Evolutionary conservation across 2,329 filamentous ascomycete genomes (phyloP).

Genomic region (Alternaria ventricosa): DNA sequence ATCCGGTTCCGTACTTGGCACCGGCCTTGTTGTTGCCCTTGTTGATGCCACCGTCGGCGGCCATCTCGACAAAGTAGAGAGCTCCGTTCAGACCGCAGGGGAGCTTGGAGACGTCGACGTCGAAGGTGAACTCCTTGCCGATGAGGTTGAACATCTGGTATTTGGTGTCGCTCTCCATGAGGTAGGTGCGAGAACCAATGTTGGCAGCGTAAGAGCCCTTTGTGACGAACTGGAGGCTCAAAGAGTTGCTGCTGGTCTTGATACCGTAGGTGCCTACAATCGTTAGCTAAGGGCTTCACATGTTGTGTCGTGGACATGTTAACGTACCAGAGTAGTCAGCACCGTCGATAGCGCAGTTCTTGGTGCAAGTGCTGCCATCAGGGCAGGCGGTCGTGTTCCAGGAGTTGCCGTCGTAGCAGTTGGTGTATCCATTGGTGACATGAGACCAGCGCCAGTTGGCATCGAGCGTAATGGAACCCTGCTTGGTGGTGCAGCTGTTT

Average conservation of each 20-base stretch:
- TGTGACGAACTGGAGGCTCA: slow-evolving; percentile 66
- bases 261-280: slow-evolving; percentile 54
- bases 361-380: slow-evolving; percentile 37
- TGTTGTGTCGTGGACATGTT: background rate
- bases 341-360: slow-evolving; percentile 50
- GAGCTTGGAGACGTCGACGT: slow-evolving; percentile 63
- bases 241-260: slow-evolving; percentile 58
- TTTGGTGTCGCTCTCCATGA: slow-evolving; percentile 50
- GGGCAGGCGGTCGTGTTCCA: slow-evolving; percentile 49
- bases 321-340: slow-evolving; percentile 50
- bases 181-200: slow-evolving; percentile 52
- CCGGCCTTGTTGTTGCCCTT: slow-evolving; percentile 59
- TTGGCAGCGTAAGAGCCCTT: slow-evolving; percentile 54
- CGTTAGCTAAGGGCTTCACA: background rate
- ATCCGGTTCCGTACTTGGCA: slow-evolving; percentile 66
- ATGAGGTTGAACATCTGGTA: slow-evolving; percentile 53
- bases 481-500: slow-evolving; percentile 40
- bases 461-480: slow-evolving; percentile 48
- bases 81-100: slow-evolving; percentile 73
- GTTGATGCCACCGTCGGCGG: slow-evolving; percentile 60
- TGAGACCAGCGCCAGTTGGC: slow-evolving; percentile 59
- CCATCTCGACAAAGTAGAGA: slow-evolving; percentile 64
- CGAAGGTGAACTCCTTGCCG: slow-evolving; percentile 52
- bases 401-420: slow-evolving; percentile 50
- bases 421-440: slow-evolving; percentile 47